phyloP scores from a whole-genome alignment of 805 yeast species.

The Schwanniomyces sp. region DNA sequence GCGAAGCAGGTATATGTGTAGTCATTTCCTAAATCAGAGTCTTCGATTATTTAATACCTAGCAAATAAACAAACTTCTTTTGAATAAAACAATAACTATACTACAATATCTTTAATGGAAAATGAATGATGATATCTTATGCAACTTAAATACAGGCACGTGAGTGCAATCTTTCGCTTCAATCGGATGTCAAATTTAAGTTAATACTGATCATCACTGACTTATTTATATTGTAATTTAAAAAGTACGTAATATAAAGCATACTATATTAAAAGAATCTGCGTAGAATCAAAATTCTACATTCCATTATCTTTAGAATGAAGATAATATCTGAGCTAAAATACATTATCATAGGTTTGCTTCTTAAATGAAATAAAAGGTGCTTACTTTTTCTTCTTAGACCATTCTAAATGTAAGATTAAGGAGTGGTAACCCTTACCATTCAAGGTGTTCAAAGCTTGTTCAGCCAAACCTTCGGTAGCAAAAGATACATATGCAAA shows the following conservation, averaged over 20 bases:
- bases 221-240: neutral
- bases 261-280: neutral
- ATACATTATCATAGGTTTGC: slow-evolving; percentile 1
- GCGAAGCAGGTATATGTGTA: slow-evolving; percentile 5
- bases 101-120: no score
- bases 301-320: neutral
- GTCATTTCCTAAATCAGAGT: neutral
- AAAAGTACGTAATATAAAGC: neutral
- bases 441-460: slow-evolving; percentile 71
- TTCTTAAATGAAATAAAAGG: neutral
- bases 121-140: no score
- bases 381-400: slow-evolving; percentile 40
- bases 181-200: no score
- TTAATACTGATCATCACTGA: no score
- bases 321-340: neutral
- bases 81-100: no score
- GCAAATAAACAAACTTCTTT: no score
- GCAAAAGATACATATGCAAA: slow-evolving; percentile 89
- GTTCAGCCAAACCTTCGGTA: slow-evolving; percentile 66
- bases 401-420: slow-evolving; percentile 58
- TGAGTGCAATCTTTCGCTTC: no score
- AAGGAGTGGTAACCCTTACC: slow-evolving; percentile 92
- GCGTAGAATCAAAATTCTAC: neutral
- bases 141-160: no score
- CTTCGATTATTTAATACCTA: no score